Evolutionary conservation across 441 rosid species (phyloP), one percentile per base, ranked within the genome.

Genomic region (Lepidium campestre): DNA sequence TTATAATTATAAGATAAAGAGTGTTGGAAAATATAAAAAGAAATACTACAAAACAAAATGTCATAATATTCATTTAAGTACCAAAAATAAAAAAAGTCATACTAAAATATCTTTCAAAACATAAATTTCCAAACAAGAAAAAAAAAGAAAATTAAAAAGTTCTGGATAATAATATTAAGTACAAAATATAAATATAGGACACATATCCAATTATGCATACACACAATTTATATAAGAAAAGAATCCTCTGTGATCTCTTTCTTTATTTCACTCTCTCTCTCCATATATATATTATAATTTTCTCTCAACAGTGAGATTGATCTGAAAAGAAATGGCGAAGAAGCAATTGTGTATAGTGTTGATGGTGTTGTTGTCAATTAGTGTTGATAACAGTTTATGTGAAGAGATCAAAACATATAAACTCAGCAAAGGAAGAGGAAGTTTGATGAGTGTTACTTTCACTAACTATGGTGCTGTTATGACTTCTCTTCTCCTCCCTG

Each of bases 391-490:
- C 19, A 50, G 20, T 55, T 29, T 55, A 0, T 42, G 78, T 57
- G 60, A 62, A 59, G 42, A 75, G 47, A 57, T 83, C 65, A 65
- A 77, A 11, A 50, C 79, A 2, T 88, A 82, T 58, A 83, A 80
- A 60, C 78, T 88, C 20, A 79, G 67, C 68, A 83, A 74, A 39
- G 87, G 96, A 22, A 37, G 74, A 39, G 86, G 93, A 22, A 41
- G 70, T 42, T 74, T 88, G n/a, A 77, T 88, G n/a, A 77, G 85
- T 19, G 67, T 77, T 31, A 80, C 73, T 15, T 75, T 89, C 82
- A 81, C 92, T 17, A 84, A 91, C 70, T 91, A 80, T 62, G 97
- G 96, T 44, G 97, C 93, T n/a, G 74, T 80, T n/a, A 70, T 86
- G 88, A 71, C 84, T 45, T 86, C 93, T 47, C 74, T 75, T 32